A percentile compares a stretch with the other conserved stretches of the same genome.
Conservation (phyloP, 2,329 filamentous ascomycete species). For the Verruconis gallopava region DNA sequence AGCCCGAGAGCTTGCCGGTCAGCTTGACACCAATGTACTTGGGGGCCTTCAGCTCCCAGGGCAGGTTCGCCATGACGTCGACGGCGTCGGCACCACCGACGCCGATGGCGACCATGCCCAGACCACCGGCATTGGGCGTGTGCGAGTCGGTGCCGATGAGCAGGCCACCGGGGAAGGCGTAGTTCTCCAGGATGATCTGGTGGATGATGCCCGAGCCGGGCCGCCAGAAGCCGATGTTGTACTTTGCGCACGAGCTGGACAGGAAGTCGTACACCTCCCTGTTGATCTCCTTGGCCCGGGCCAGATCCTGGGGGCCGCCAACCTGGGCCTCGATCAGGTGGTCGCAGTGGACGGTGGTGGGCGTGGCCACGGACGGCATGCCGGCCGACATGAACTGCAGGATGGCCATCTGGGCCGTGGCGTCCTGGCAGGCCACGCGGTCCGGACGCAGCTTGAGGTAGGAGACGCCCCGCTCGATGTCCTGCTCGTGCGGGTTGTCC, state of each 20-base stretch:
- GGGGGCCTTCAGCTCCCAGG: constrained; percentile 96
- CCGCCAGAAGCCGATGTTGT: constrained; percentile 99
- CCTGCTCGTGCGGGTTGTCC: constrained; percentile 90
- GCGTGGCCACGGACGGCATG: constrained; percentile 90
- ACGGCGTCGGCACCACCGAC: constrained; percentile 97
- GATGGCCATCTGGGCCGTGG: constrained; percentile 98
- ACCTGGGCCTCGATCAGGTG: constrained; percentile 97
- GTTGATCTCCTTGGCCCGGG: constrained; percentile 83
- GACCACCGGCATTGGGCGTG: constrained; percentile 92
- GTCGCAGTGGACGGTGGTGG: constrained; percentile 94
- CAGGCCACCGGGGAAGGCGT: constrained; percentile 95
- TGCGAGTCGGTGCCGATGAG: constrained; percentile 97
- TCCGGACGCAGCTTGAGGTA: constrained; percentile 96
- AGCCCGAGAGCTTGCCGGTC: constrained; percentile 77
- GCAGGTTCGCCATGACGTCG: constrained; percentile 93
- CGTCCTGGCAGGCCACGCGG: constrained; percentile 98
- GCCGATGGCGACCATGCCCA: constrained; percentile 89
- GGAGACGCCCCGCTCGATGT: constrained; percentile 88
- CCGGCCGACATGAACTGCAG: constrained; percentile 99
- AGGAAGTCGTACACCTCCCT: constrained; percentile 99
- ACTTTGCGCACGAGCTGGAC: constrained; percentile 86
- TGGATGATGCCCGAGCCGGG: constrained; percentile 98
- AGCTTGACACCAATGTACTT: constrained; percentile 95
- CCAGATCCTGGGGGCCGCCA: constrained; percentile 87
- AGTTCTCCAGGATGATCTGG: constrained; percentile 97